Base-by-base conservation (phyloP, 192 early-diverging fungal species). In the Bifiguratus adelaidae region DNA sequence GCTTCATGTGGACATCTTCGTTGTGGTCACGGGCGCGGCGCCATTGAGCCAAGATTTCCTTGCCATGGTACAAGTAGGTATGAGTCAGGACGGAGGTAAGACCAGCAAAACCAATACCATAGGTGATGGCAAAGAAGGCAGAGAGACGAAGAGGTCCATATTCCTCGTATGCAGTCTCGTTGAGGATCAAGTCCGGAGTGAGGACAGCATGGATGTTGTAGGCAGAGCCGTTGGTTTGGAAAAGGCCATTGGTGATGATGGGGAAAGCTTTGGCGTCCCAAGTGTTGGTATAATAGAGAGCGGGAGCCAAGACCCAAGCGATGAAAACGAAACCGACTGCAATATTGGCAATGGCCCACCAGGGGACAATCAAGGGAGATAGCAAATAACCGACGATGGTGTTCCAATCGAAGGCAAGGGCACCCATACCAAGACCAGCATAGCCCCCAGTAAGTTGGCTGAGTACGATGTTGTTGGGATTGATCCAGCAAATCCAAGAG, bases 1-100 rank as follows among this genome's bases (percentile, higher is more conserved):
- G 45, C 46, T 72, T 61, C 48, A 58, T 65, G 63, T 88, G 85
- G 23, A 84, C 71, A 53, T 85, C 85, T 51, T 65, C 61, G 41
- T 58, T 57, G n/a, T 64, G 54, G 12, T 29, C 34, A 48, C 65
- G 73, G 37, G 55, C 34, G 0, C 33, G 51, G 27, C 44, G 58
- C 22, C 67, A 56, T 30, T 74, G 70, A 18, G 32, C 41, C 33
- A 60, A 41, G 46, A 82, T 74, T 42, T 80, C 61, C 42, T 60
- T 47, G 32, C 82, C 75, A 35, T 83, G 73, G 58, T 68, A 81
- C 8, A 89, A 52, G n/a, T 45, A 44, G n/a, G 74, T 69, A 52
- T 88, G 82, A 22, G 62, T 60, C 9, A 88, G 23, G 2, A 72
- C 50, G 26, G 74, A 61, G 13, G 63, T 65, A 47, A 84, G 45